Base-by-base conservation (phyloP, 495 filamentous ascomycete genomes). In the Terfezia claveryi region DNA sequence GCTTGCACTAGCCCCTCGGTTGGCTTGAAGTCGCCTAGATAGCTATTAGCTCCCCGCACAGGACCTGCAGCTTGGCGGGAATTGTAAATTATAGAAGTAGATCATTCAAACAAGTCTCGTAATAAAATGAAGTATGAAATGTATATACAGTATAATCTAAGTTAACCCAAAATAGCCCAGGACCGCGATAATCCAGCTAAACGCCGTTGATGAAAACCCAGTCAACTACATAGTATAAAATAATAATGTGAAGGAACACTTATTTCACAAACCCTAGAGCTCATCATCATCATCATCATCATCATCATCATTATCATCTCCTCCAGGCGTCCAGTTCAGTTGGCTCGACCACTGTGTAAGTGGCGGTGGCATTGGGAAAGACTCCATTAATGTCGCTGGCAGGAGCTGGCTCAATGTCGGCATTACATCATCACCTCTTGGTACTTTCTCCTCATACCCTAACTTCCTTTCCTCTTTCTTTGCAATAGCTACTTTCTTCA, bases 351-450 rank as follows among this genome's bases (percentile, higher is more conserved):
- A 59, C 49, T 64, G 62, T 37, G 62, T 61, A 16, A 64, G 51
- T 20, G 58, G 58, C 11, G 58, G 61, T 12, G 62, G 62, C 56
- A 64, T 58, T 38, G 62, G 62, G 44, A 64, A 64, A 23, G 62
- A 58, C 56, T 64, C 62, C 62, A 64, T 64, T 37, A 64, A 52
- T 44, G 64, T 55, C 37, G 56, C 57, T 14, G 62, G 62, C 6
- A 64, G 38, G 41, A 64, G 38, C 44, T 64, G 62, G 36, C 58
- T 64, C 23, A 53, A 57, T 9, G 62, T 61, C 38, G 23, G 27
- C 46, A 51, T 58, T 2, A 14, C 37, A 53, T 36, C 23, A 6
- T 50, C 37, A 8, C 6, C 52, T 11, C 16, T 23, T 36, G 4
- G 20, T 16, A 14, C 27, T 0, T 11, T 17, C 14, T 38, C 20